Evolutionary conservation across 1,139 yeast species (phyloP), one percentile per base, ranked within the genome.

Genomic region (Candida dubliniensis): DNA sequence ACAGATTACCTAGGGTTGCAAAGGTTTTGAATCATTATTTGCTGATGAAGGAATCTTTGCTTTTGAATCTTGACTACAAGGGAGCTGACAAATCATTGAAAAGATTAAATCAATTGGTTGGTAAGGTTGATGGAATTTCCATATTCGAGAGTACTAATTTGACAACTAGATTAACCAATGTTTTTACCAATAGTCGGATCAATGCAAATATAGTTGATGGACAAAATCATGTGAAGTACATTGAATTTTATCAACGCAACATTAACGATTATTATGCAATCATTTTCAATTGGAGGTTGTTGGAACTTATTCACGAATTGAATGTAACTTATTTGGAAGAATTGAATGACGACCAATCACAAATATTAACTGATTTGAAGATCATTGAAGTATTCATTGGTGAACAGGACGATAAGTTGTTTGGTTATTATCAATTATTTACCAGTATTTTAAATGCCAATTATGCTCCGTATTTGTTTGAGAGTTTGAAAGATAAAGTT

Each of bases 281-380:
- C 10, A 43, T 72, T 2, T 55, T 61, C 15, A 56, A 63, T 26
- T 72, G 76, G 76, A 65, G 77, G 55, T 42, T 71, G 2, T 55
- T 71, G 46, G 76, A 68, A 35, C 56, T 72, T 24, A 50, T 66
- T 12, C 64, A 69, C 46, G 65, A 66, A 44, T 59, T 71, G 43
- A 68, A 61, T 41, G 44, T 65, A 27, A 56, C 53, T 12, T 69
- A 63, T 44, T 61, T 72, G 50, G 54, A 55, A 24, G 53, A 54
- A 13, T 52, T 55, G n/a, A 51, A 48, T 24, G 55, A 49, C 4
- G 43, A 49, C 14, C 47, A 48, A 33, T 26, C 38, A 9, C 50
- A 60, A 34, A 56, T 70, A 27, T 43, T 44, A 10, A 50, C 56
- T 32, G 72, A 67, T 45, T 45, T 65, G 18, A 52, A 56, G 27